Percentiles rank a stretch among this genome's conserved stretches.
Conservation (phyloP, 148 eudicot species). For the Camellia sinensis region DNA sequence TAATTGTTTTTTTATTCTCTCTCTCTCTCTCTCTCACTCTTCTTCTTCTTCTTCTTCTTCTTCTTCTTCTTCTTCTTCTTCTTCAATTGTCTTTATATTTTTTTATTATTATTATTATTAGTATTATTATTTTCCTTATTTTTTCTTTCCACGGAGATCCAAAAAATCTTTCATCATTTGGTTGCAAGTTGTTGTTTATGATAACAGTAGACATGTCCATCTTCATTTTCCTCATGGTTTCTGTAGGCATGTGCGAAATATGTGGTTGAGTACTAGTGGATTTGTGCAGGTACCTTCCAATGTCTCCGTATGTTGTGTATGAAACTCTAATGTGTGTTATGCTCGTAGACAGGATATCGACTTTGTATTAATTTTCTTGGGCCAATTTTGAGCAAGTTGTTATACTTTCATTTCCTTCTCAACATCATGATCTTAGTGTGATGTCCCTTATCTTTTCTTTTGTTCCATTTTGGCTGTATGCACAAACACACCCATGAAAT, state of each 20-base stretch:
- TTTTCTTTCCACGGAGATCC: background rate
- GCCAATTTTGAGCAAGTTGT: background rate
- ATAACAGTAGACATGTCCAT: background rate
- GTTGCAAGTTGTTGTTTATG: background rate
- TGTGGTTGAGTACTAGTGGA: too few relatives aligned
- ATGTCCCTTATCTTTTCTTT: background rate
- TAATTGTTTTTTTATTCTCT: too few relatives aligned
- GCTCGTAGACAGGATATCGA: background rate
- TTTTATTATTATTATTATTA: too few relatives aligned
- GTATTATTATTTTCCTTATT: background rate
- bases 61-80: too few relatives aligned
- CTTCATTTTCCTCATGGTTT: constrained; percentile 1
- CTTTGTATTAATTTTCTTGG: background rate
- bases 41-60: too few relatives aligned
- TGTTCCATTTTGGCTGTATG: background rate
- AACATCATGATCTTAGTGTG: background rate
- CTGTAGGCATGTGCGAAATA: background rate
- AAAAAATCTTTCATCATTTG: background rate
- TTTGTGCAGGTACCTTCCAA: too few relatives aligned
- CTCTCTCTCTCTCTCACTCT: too few relatives aligned
- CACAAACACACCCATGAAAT: background rate
- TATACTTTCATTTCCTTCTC: background rate
- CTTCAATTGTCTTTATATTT: too few relatives aligned
- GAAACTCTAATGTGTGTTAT: background rate
- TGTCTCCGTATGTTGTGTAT: background rate